A percentile compares a stretch with the other conserved stretches of the same genome.
phyloP scores from a whole-genome alignment of 257 asterid genomes.

The Nicotiana obtusifolia region DNA sequence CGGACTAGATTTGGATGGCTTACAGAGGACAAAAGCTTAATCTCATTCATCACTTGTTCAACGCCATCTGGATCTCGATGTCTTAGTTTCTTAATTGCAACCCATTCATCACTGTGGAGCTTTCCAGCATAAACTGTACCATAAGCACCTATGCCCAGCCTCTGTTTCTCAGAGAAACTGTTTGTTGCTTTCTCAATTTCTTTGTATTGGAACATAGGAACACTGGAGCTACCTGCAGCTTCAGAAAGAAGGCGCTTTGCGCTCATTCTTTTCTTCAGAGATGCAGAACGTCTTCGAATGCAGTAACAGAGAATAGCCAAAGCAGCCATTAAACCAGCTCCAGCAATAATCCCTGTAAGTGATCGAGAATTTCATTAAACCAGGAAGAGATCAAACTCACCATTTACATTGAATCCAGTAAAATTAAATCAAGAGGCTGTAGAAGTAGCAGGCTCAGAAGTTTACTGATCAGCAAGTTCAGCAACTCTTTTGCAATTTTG shows the following conservation, averaged over 20 bases:
- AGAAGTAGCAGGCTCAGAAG: background rate
- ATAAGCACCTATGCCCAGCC: constrained; percentile 90
- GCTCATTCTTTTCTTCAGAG: constrained; percentile 36
- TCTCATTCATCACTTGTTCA: constrained; percentile 84
- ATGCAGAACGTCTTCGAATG: constrained; percentile 38
- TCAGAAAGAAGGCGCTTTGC: constrained; percentile 58
- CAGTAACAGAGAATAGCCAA: constrained; percentile 35
- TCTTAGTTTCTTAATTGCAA: constrained; percentile 70
- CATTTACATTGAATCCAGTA: background rate
- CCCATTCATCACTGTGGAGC: constrained; percentile 64
- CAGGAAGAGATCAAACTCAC: background rate
- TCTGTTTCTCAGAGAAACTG: constrained; percentile 58
- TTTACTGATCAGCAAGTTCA: background rate
- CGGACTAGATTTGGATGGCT: constrained; percentile 93
- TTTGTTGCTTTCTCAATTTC: constrained; percentile 79
- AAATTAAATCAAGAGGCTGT: background rate
- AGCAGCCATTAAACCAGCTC: constrained; percentile 44
- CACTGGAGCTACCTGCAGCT: constrained; percentile 61
- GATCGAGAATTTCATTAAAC: background rate
- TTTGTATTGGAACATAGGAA: constrained; percentile 57
- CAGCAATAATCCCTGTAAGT: constrained; percentile 53
- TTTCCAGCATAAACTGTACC: constrained; percentile 93
- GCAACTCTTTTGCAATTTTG: background rate
- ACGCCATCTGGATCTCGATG: constrained; percentile 56
- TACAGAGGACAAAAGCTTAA: constrained; percentile 79